Percentiles rank a stretch among this genome's conserved stretches.
These are phyloP conservation scores for Hibiscus trionum DNA, from an alignment of 345 rosid species.

Conservation along the genomic window DNA sequence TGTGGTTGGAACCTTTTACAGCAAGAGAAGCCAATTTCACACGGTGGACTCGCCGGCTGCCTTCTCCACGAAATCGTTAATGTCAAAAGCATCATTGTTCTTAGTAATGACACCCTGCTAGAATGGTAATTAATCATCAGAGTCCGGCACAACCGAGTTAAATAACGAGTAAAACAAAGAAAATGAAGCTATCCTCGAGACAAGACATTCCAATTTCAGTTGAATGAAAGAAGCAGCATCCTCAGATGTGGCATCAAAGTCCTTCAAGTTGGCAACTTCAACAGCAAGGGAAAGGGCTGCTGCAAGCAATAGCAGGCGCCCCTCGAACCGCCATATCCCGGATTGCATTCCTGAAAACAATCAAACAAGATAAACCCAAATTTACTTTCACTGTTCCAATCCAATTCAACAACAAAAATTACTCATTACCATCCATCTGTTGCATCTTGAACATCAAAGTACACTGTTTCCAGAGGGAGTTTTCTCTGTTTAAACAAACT, in stretches of 20 bases:
- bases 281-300: slow-evolving; percentile 89
- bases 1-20: not conserved
- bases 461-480: slow-evolving; percentile 65
- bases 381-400: not conserved
- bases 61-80: slow-evolving; percentile 42
- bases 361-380: not conserved
- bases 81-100: slow-evolving; percentile 42
- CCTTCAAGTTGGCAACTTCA: slow-evolving; percentile 53
- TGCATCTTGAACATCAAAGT: slow-evolving; percentile 53
- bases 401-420: not conserved
- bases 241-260: slow-evolving; percentile 38
- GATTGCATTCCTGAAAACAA: slow-evolving; percentile 57
- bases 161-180: not conserved
- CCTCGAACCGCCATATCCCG: slow-evolving; percentile 95
- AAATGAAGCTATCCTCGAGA: slow-evolving; percentile 42
- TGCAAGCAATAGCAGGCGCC: slow-evolving; percentile 96
- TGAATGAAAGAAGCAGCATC: slow-evolving; percentile 53
- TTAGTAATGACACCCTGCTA: slow-evolving; percentile 71
- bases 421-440: slow-evolving; percentile 68
- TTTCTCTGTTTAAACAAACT: slow-evolving; percentile 44
- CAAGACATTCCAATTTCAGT: slow-evolving; percentile 62
- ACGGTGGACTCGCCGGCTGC: slow-evolving; percentile 1
- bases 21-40: not conserved
- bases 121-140: slow-evolving; percentile 5
- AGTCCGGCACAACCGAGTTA: not conserved